These are phyloP conservation scores for Maudiozyma bulderi DNA, from an alignment of 805 yeast species.

Conservation along the genomic window DNA sequence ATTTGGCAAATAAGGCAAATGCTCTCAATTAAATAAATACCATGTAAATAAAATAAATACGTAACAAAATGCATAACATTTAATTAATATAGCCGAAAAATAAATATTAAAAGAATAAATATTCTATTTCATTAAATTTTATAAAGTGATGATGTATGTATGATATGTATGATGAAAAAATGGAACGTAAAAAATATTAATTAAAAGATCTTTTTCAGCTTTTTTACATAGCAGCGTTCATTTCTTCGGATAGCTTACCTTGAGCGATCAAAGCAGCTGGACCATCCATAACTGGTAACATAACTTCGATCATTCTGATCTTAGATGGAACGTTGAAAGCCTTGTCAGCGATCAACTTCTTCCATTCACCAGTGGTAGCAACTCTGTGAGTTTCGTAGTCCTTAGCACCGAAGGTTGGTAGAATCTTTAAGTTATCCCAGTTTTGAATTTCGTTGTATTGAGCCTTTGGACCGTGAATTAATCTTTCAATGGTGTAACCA, in stretches of 20 bases:
- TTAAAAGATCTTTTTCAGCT: not conserved
- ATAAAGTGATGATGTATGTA: not conserved
- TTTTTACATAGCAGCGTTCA: constrained; percentile 29
- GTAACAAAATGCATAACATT: not conserved
- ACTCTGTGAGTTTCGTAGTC: constrained; percentile 27
- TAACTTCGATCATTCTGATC: constrained; percentile 56
- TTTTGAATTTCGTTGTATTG: constrained; percentile 1
- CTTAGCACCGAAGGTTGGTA: constrained; percentile 1
- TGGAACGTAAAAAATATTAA: not conserved
- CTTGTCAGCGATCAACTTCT: constrained; percentile 36
- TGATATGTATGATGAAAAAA: not conserved
- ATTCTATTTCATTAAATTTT: constrained; percentile 1
- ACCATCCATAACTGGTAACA: constrained; percentile 61
- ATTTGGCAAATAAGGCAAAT: no score
- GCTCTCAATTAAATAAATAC: no score
- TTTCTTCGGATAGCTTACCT: constrained; percentile 48
- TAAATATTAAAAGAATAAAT: not conserved
- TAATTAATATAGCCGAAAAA: not conserved
- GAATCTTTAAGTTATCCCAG: not conserved
- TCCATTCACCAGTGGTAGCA: constrained; percentile 46
- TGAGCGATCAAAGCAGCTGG: constrained; percentile 54
- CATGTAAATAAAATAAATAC: not conserved
- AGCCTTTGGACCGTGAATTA: constrained; percentile 2
- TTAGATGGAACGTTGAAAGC: constrained; percentile 37
- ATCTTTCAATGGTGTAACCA: constrained; percentile 1